Base-by-base conservation (phyloP, 2,329 filamentous ascomycete genomes). In the Thermochaetoides dissita region DNA sequence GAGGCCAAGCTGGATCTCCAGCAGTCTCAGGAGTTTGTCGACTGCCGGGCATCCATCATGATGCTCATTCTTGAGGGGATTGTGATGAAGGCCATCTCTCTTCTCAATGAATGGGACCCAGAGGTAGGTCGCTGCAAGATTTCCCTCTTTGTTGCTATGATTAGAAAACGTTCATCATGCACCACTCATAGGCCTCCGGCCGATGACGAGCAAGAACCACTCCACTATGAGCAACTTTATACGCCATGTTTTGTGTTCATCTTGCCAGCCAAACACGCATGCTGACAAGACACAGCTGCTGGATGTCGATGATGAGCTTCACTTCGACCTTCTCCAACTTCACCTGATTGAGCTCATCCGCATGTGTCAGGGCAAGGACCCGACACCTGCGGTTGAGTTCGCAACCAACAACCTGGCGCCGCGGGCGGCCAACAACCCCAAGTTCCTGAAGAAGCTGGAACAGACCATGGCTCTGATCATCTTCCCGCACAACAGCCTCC, bases 261-360 rank as follows among this genome's bases (percentile, higher is more conserved):
- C 45, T 8, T 10, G 29, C 7, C 36, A 5, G 38, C 6, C 17
- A 24, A 31, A 42, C 55, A 46, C 51, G 35, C 24, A 11, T 29
- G 44, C 61, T 60, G 52, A 63, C 53, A 44, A 10, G 10, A 30
- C n/a, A 38, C 52, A 98, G 91, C 85, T 98, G 29, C 65, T 98
- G 46, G 91, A 98, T 58, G 74, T 72, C 46, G 76, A 96, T 55
- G 76, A 83, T 1, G 72, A 81, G 2, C 68, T 98, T 37, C 88
- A 96, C 59, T 98, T 98, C 61, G 78, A 85, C 1, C 69, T 98
- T 5, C 69, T 98, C 37, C 81, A 89, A 32, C 72, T 98, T 34
- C 91, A 98, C 59, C 72, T 98, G 6, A 84, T 98, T 43, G 91
- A 98, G 64, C 71, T 96, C 41, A 98, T 98, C 53, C 79, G 87